Conservation (phyloP, 148 eudicot genomes). For the Heliamphora exappendiculata region DNA sequence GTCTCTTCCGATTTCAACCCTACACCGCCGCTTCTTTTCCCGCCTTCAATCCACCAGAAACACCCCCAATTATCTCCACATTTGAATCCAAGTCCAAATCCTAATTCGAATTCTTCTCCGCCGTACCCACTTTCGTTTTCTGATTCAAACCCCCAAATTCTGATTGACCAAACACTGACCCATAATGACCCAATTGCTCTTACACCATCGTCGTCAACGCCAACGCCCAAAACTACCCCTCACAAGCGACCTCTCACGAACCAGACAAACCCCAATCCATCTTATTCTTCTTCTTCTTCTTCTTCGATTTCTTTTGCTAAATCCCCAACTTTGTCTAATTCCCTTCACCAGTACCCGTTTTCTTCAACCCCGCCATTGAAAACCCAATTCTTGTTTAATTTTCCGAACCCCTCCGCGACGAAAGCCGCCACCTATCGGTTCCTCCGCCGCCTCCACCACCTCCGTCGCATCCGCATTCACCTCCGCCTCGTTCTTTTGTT, state of each 20-base stretch:
- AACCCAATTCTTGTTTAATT: conserved; percentile 30
- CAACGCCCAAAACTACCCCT: conserved; percentile 44
- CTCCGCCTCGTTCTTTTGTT: conserved; percentile 43
- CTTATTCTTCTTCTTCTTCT: too few species aligned
- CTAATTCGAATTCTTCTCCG: background rate
- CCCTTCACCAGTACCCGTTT: conserved; percentile 44
- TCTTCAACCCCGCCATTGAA: conserved; percentile 23
- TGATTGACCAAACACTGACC: conserved; percentile 22
- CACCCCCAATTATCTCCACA: conserved; percentile 19
- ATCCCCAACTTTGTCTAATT: conserved; percentile 49
- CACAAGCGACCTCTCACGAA: conserved; percentile 63
- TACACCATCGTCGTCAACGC: conserved; percentile 9
- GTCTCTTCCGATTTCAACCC: conserved; percentile 97
- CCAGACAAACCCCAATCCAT: conserved; percentile 17
- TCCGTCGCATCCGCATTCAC: conserved; percentile 40
- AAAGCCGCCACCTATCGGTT: conserved; percentile 31
- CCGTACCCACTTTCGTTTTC: background rate
- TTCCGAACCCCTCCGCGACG: conserved; percentile 28
- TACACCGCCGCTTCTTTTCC: conserved; percentile 42
- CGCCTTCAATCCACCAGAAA: conserved; percentile 43
- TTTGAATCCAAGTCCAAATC: background rate
- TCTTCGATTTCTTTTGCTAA: conserved; percentile 33
- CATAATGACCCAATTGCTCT: conserved; percentile 31
- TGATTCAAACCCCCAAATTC: conserved; percentile 19
- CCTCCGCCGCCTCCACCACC: conserved; percentile 45